phyloP scores from a whole-genome alignment of 2,329 filamentous ascomycete genomes.

The Aureobasidium sp. region DNA sequence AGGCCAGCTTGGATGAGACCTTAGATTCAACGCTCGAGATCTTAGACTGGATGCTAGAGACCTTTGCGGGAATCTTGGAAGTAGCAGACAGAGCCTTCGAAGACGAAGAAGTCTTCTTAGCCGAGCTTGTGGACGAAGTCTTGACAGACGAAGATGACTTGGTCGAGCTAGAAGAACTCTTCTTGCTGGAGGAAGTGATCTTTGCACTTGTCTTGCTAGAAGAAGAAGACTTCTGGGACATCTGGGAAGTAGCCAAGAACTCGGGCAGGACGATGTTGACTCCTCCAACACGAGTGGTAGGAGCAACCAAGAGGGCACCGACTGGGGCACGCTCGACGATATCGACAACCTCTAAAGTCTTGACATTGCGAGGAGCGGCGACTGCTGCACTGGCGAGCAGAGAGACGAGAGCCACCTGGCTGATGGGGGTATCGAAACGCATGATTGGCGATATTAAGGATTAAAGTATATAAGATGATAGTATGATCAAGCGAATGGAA shows the following conservation, averaged over 20 bases:
- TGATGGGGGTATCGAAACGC: conserved; percentile 7
- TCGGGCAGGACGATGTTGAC: not conserved
- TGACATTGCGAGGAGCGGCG: not conserved
- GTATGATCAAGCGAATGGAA: not conserved
- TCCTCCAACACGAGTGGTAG: conserved; percentile 7
- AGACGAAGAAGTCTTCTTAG: not conserved
- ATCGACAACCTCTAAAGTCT: not conserved
- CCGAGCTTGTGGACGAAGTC: not conserved
- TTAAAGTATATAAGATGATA: not conserved
- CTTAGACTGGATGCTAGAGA: not conserved
- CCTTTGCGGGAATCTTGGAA: not conserved
- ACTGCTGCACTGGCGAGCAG: conserved; percentile 3
- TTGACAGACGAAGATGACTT: not conserved
- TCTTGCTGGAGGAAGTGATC: not conserved
- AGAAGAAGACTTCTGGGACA: not conserved
- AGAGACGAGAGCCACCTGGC: conserved; percentile 7
- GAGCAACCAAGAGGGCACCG: not conserved
- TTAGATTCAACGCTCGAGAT: not conserved
- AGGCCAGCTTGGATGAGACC: not conserved
- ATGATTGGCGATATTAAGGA: not conserved
- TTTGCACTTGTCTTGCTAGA: conserved; percentile 2
- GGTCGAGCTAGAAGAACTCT: not conserved
- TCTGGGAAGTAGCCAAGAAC: not conserved
- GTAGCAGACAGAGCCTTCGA: not conserved
- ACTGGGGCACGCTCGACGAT: not conserved